Evolutionary conservation across 2,329 filamentous ascomycete species (phyloP).

Genomic region (Trichoderma cornu-damae): DNA sequence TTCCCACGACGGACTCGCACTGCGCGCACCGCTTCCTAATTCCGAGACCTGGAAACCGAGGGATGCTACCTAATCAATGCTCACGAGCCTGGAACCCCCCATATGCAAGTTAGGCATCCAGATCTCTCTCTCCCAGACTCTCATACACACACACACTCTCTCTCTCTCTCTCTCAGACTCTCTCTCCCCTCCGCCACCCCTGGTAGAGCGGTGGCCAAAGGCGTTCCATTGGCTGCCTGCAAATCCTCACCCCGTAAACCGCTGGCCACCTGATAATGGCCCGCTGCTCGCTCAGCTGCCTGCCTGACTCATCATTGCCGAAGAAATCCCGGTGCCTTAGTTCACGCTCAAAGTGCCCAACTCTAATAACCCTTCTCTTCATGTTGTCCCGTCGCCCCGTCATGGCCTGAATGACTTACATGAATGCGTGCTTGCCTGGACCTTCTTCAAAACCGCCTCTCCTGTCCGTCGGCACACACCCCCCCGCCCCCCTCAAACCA

Average conservation of each 20-base stretch:
- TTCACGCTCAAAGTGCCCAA: conserved; percentile 13
- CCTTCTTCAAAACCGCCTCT: not conserved
- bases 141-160: no score
- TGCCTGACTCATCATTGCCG: conserved; percentile 18
- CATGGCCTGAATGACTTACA: conserved; percentile 18
- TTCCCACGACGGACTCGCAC: not conserved
- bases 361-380: conserved; percentile 5
- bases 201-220: not conserved
- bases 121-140: not conserved
- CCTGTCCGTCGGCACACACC: not conserved
- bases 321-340: conserved; percentile 16
- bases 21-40: no score
- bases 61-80: no score
- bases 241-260: not conserved
- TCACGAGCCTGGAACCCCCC: not conserved
- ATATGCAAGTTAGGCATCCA: not conserved
- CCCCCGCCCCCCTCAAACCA: no score
- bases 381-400: conserved; percentile 9
- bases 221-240: conserved; percentile 4
- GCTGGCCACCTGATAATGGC: conserved; percentile 18
- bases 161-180: not conserved
- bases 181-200: not conserved
- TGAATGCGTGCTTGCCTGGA: not conserved
- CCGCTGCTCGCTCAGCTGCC: conserved; percentile 12
- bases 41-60: no score